Evolutionary conservation across 345 rosid genomes (phyloP), one percentile per base, ranked within the genome.

Genomic region (Mallotus nudiflorus): DNA sequence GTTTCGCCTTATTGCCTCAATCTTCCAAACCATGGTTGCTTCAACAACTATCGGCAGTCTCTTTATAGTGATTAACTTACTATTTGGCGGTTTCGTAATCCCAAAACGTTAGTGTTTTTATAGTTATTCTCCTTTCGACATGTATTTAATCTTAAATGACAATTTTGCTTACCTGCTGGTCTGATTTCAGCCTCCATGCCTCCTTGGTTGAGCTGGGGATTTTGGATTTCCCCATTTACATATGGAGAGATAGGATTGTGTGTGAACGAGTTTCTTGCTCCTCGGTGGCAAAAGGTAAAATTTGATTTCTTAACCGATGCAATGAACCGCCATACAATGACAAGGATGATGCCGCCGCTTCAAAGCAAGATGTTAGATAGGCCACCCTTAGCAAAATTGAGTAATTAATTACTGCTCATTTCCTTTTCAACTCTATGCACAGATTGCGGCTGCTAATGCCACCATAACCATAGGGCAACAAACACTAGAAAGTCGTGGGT

Each of bases 231-330:
- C 40, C 98, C 98, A 44, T 3, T 86, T 20, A 65, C 90, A 24
- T 92, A 90, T 69, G 95, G 85, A 4, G 89, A 84, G 72, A 89
- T 89, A 54, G 98, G 89, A 4, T 72, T 91, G 57, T 68, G 88
- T 0, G 78, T 80, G 18, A 92, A 90, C 46, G 95, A 92, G 58
- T 89, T 92, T 71, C 89, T 80, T 33, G 87, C 96, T 69, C 89
- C 92, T 6, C 64, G 98, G 22, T 87, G 98, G 96, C 82, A 84
- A 45, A 75, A 85, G 81, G 96, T 90, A 68, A 42, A 42, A 42
- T 8, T 42, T 42, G 11, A 42, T 42, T 4, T 42, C 46, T 42
- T 42, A n/a, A n/a, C n/a, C n/a, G n/a, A n/a, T n/a, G n/a, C n/a
- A n/a, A n/a, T n/a, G n/a, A n/a, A n/a, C n/a, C n/a, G n/a, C n/a